Conservation (phyloP, 306 rosid genomes). For the Prunus mira region DNA sequence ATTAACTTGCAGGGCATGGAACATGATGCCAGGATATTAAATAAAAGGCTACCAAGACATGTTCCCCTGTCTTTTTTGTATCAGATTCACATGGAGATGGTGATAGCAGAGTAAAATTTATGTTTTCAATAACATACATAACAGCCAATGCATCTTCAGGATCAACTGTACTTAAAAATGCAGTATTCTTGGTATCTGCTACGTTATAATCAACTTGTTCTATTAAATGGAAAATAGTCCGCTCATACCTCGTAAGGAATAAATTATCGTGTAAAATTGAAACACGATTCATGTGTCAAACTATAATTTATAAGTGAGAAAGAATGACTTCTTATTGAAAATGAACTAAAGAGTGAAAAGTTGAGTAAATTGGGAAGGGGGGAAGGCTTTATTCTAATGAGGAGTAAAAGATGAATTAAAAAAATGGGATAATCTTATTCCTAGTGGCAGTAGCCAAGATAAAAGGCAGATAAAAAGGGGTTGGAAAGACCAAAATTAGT, state of each 20-base stretch:
- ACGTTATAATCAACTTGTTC: background rate
- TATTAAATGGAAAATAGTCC: no score
- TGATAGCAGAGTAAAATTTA: background rate
- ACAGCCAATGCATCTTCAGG: background rate
- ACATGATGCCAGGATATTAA: constrained; percentile 19
- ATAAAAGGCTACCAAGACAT: constrained; percentile 7
- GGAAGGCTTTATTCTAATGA: no score
- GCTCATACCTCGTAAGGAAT: no score
- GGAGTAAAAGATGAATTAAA: no score
- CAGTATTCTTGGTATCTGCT: background rate
- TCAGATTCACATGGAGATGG: constrained; percentile 36
- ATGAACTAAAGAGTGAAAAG: no score
- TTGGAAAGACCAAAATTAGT: background rate
- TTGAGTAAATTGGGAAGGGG: no score
- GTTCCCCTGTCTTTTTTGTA: background rate
- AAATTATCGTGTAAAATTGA: no score
- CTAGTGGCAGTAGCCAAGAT: background rate
- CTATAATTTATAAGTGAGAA: no score
- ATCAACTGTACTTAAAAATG: background rate
- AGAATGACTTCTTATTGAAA: no score
- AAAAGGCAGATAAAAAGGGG: background rate
- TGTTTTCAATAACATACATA: background rate
- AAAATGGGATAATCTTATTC: background rate
- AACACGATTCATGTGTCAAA: no score
- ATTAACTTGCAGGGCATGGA: constrained; percentile 20